Base-by-base conservation (phyloP, 768 basidiomycete genomes). In the Suillus alpinus region DNA sequence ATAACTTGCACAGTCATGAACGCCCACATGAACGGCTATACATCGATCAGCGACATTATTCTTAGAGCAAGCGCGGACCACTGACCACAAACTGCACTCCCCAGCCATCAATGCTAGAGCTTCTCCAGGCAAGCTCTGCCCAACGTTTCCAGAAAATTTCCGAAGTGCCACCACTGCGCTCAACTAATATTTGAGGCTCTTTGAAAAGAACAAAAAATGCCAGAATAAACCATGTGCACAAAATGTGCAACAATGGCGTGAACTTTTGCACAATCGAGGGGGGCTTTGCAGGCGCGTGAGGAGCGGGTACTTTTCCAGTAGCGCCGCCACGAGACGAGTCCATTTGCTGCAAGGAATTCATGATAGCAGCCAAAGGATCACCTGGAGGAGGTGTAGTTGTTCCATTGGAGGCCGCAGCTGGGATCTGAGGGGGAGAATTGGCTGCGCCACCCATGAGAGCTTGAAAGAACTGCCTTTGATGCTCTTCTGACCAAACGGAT, bases 21-120 rank as follows among this genome's bases (percentile, higher is more conserved):
- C 8, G 83, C 87, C 89, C 89, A 92, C 71, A 93, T 90, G 76
- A 94, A 90, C 1, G 89, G 86, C 91, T 92, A 63, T 18, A 43
- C 40, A 20, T 34, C 61, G 44, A 65, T 71, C 37, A 63, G 55
- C 50, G 32, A 56, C 18, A 16, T 47, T 10, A 13, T 16, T 20
- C 39, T 37, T 58, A n/a, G 51, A 58, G 36, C 43, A 58, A 9
- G 56, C n/a, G n/a, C 40, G 39, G 20, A 58, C 37, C 10, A 77
- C 86, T 63, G 66, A 90, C 89, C 73, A 87, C 78, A 47, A 80
- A 66, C 64, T 86, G 84, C 12, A 91, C 80, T 7, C 78, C 77
- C 80, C 80, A 79, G 65, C 67, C 57, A 36, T 77, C 76, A 18
- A 62, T 71, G 50, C 68, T 52, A 41, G 80, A 70, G 40, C 68